Conservation (phyloP, 352 stramenopile genomes). For the Globisporangium yorkense region DNA sequence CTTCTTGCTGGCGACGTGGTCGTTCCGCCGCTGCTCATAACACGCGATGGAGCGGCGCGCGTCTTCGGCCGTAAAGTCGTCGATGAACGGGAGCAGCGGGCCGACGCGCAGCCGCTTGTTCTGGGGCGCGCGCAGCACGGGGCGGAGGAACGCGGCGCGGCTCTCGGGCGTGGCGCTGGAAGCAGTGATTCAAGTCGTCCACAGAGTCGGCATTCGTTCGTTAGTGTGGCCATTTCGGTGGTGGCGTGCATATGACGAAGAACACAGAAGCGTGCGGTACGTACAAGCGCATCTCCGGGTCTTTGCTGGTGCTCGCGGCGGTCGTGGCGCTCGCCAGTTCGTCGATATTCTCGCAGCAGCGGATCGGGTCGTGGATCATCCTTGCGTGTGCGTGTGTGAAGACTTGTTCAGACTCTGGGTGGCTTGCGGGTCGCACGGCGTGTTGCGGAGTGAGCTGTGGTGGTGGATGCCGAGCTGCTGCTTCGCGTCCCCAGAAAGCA, state of each 20-base stretch:
- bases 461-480: background rate
- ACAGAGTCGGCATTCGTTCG: background rate
- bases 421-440: background rate
- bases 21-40: conserved; percentile 8
- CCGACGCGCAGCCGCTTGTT: conserved; percentile 16
- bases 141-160: conserved; percentile 11
- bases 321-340: background rate
- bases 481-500: background rate
- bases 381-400: background rate
- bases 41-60: conserved; percentile 12
- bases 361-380: conserved; percentile 6
- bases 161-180: conserved; percentile 13
- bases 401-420: background rate
- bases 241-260: background rate
- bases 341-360: background rate
- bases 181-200: background rate
- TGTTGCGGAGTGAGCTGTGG: background rate
- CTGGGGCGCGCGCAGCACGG: conserved; percentile 7
- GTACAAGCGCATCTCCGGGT: background rate
- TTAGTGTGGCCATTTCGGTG: background rate
- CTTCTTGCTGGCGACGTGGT: conserved; percentile 17
- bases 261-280: background rate
- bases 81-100: conserved; percentile 23
- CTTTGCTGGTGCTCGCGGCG: background rate
- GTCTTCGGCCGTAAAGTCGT: conserved; percentile 22